Conservation (phyloP, 202 grass and related monocot species). For the Schoenoplectus triqueter region DNA sequence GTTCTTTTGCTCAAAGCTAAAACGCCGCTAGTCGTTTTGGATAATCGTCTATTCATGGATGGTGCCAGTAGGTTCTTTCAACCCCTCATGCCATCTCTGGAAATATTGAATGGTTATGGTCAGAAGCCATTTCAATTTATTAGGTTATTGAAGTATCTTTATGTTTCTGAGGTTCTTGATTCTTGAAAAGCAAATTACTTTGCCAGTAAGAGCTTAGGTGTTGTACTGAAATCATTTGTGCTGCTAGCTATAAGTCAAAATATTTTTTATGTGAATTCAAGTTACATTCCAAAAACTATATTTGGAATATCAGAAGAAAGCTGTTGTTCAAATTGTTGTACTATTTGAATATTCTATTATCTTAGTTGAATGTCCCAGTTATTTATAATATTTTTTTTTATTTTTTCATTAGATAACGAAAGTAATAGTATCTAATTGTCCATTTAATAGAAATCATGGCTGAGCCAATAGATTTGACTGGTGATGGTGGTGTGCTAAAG, state of each 20-base stretch:
- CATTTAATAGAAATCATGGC: constrained; percentile 52
- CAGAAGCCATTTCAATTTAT: background rate
- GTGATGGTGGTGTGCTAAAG: constrained; percentile 90
- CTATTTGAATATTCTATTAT: background rate
- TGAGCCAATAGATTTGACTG: constrained; percentile 74
- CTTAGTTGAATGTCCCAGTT: background rate
- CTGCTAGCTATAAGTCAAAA: background rate
- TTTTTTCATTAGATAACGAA: background rate
- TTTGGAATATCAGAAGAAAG: background rate
- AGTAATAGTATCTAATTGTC: background rate
- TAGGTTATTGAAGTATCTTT: background rate
- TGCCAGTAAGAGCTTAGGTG: background rate
- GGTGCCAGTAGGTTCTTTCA: background rate
- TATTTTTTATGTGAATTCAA: background rate
- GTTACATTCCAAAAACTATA: background rate
- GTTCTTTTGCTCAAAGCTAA: background rate
- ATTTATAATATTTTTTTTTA: background rate
- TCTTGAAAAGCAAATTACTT: constrained; percentile 3
- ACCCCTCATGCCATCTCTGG: background rate
- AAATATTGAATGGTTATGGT: background rate
- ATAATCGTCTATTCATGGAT: background rate
- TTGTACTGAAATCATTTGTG: background rate
- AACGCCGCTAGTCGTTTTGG: background rate
- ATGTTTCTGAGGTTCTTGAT: background rate
- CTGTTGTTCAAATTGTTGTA: background rate